Base-by-base conservation (phyloP, 1,284 basidiomycete species). In the Fomes fomentarius region DNA sequence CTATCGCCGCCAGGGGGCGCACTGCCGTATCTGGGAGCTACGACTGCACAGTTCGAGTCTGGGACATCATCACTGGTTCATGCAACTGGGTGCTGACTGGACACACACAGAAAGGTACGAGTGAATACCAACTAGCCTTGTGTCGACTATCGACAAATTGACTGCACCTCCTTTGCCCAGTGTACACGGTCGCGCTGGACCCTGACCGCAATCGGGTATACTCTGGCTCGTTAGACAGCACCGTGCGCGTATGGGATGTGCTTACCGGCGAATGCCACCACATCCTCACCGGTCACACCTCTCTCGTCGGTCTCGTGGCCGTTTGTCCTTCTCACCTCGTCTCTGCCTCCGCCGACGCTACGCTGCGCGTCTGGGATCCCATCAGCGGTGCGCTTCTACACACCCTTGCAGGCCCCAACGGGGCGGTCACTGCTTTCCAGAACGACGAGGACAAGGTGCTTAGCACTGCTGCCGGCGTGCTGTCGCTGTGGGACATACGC, bases 381-480 rank as follows among this genome's bases (percentile, higher is more conserved):
- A 84, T 87, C 38, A 85, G 82, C 0, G 92, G 93, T 50, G 84
- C 87, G 58, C 79, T 93, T 35, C 84, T 83, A 31, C 88, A 94
- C 66, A 86, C 87, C 0, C 82, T 97, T 37, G 85, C 88, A 1
- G 93, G 91, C 1, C 94, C 96, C 71, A 89, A 90, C 3, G 94
- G 94, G 21, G 94, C 95, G 11, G 97, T 98, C 64, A 97, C 95
- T 6, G 98, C 96, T 72, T 97, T 97, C 82, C 92, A 95, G 72
- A 94, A 97, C 66, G 95, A 97, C 68, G 95, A 97, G 69, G 92
- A 92, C 78, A 96, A 96, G 70, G 93, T 98, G 46, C 80, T 98
- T 39, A 92, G 89, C 63, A 96, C 95, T 7, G 92, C 89, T 11
- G 95, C 97, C 65, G 96, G 95, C n/a, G 93, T 91, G 39, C 78